Percentiles rank a stretch among this genome's conserved stretches.
Evolutionary conservation across 306 rosid species (phyloP).

Genomic region (Nissolia schottii): DNA sequence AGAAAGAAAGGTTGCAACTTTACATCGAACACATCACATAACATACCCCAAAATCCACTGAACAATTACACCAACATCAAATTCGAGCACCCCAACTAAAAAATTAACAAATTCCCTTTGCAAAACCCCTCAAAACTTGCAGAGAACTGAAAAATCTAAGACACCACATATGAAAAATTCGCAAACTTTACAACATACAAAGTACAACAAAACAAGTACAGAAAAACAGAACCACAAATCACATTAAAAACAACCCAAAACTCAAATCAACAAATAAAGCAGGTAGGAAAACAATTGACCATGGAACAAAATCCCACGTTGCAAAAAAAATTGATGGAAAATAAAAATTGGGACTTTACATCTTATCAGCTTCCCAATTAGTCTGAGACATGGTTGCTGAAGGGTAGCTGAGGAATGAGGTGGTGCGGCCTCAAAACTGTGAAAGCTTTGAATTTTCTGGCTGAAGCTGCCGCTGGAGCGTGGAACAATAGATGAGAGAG

Average conservation of each 20-base stretch:
- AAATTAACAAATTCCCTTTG: background rate
- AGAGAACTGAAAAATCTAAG: conserved; percentile 29
- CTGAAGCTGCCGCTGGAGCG: conserved; percentile 18
- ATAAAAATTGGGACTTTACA: conserved; percentile 47
- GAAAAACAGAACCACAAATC: conserved; percentile 13
- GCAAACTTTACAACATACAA: background rate
- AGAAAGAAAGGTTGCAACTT: conserved; percentile 22
- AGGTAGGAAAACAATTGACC: background rate
- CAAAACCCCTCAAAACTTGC: conserved; percentile 13
- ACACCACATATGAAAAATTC: background rate
- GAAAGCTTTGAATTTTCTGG: conserved; percentile 31
- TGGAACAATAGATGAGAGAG: conserved; percentile 20
- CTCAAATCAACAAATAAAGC: conserved; percentile 27
- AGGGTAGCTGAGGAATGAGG: conserved; percentile 19
- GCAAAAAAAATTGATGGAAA: background rate
- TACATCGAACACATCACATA: conserved; percentile 4
- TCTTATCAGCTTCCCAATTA: conserved; percentile 99
- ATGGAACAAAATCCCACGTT: conserved; percentile 29
- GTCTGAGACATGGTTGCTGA: conserved; percentile 85
- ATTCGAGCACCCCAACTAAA: background rate
- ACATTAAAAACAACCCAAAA: background rate
- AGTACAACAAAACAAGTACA: background rate
- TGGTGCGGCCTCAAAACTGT: conserved; percentile 19
- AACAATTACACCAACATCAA: background rate
- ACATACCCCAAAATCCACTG: background rate